Evolutionary conservation across 345 rosid genomes (phyloP).

Genomic region (Streptanthus diversifolius): DNA sequence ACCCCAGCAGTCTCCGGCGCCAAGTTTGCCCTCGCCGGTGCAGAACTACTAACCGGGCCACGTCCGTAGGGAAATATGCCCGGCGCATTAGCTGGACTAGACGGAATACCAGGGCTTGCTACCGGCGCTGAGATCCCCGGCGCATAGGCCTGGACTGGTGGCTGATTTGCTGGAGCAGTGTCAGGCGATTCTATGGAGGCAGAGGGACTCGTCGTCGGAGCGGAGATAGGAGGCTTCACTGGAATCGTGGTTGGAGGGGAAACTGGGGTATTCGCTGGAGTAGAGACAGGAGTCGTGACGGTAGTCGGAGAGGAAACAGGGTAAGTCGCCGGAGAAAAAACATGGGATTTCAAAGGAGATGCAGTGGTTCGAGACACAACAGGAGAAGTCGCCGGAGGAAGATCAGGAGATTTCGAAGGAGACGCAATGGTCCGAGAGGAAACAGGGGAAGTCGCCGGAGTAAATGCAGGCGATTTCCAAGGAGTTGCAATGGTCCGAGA

Average conservation of each 20-base stretch:
- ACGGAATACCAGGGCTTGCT: constrained; percentile 38
- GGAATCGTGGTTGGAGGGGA: constrained; percentile 26
- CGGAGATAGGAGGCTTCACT: constrained; percentile 5
- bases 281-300: constrained; percentile 7
- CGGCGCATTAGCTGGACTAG: constrained; percentile 47
- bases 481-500: constrained; percentile 1
- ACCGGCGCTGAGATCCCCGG: constrained; percentile 40
- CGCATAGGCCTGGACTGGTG: constrained; percentile 36
- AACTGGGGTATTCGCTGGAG: neutral
- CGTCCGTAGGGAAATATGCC: constrained; percentile 52
- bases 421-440: neutral
- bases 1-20: constrained; percentile 37
- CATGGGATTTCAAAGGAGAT: constrained; percentile 17
- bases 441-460: too few species aligned
- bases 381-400: constrained; percentile 19
- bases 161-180: constrained; percentile 7
- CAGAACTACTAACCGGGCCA: constrained; percentile 30
- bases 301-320: constrained; percentile 33
- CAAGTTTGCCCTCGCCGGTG: constrained; percentile 20
- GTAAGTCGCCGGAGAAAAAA: constrained; percentile 27
- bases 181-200: constrained; percentile 3
- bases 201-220: constrained; percentile 31
- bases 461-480: neutral
- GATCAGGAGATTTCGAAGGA: neutral
- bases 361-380: neutral